phyloP scores from a whole-genome alignment of 441 rosid genomes.

The Hura crepitans region DNA sequence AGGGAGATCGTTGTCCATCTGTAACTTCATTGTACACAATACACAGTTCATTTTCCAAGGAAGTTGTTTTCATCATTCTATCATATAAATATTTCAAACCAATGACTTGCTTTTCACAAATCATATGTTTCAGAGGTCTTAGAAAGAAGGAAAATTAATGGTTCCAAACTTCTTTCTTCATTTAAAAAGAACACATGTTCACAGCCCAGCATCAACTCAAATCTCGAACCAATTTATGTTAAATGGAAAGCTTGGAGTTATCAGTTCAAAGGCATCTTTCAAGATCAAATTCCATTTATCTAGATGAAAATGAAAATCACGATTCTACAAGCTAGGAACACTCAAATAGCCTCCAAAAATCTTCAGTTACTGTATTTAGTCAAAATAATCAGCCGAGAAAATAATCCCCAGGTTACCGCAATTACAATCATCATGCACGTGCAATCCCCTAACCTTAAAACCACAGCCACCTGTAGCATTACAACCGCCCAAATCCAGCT shows the following conservation, averaged over 20 bases:
- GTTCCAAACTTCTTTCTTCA: not conserved
- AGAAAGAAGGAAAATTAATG: not conserved
- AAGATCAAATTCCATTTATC: not conserved
- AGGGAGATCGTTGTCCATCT: slow-evolving; percentile 27
- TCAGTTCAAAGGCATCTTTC: not conserved
- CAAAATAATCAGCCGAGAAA: not conserved
- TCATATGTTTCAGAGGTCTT: not conserved
- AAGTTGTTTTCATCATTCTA: not conserved
- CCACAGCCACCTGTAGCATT: not conserved
- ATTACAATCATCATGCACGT: not conserved
- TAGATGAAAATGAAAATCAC: too few relatives aligned
- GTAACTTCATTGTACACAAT: slow-evolving; percentile 17
- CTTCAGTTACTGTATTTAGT: slow-evolving; percentile 4
- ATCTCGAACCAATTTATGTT: too few relatives aligned
- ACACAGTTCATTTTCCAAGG: not conserved
- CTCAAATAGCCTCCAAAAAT: not conserved
- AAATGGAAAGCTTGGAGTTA: not conserved
- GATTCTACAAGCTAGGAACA: slow-evolving; percentile 1
- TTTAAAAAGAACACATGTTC: not conserved
- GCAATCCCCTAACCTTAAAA: not conserved
- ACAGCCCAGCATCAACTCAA: not conserved
- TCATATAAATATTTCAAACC: not conserved
- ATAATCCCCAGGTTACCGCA: not conserved
- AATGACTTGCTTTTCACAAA: not conserved
- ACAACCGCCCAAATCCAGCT: not conserved